phyloP scores from a whole-genome alignment of 164 flowering plant genomes.

The Saururus chinensis region DNA sequence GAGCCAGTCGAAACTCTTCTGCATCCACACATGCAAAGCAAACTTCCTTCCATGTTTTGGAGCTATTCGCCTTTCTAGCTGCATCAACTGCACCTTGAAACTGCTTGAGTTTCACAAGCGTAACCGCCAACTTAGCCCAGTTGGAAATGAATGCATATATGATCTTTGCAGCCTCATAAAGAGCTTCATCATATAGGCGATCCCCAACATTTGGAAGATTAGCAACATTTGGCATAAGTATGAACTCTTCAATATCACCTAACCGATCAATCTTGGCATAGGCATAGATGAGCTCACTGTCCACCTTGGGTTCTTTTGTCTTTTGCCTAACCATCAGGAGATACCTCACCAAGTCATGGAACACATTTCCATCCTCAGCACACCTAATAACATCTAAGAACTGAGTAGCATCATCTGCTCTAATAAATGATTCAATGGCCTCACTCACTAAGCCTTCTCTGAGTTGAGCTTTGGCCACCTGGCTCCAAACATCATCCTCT shows the following conservation, averaged over 20 bases:
- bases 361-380: slow-evolving; percentile 79
- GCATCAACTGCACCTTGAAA: slow-evolving; percentile 99
- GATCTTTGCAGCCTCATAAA: slow-evolving; percentile 96
- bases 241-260: slow-evolving; percentile 94
- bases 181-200: slow-evolving; percentile 79
- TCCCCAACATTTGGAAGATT: slow-evolving; percentile 97
- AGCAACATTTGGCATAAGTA: slow-evolving; percentile 98
- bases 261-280: slow-evolving; percentile 98
- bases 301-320: slow-evolving; percentile 93
- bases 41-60: slow-evolving; percentile 98
- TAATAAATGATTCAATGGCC: slow-evolving; percentile 97
- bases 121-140: slow-evolving; percentile 92
- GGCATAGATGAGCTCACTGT: slow-evolving; percentile 96
- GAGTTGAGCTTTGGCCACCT: slow-evolving; percentile 97
- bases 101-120: slow-evolving; percentile 81
- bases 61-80: slow-evolving; percentile 93
- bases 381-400: slow-evolving; percentile 89
- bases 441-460: slow-evolving; percentile 92
- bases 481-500: slow-evolving; percentile 99
- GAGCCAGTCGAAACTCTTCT: slow-evolving; percentile 99
- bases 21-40: slow-evolving; percentile 99
- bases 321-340: slow-evolving; percentile 97
- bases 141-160: slow-evolving; percentile 91
- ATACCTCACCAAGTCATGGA: slow-evolving; percentile 88
- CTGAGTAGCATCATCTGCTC: slow-evolving; percentile 94